Evolutionary conservation across 1,284 basidiomycete species (phyloP), one percentile per base, ranked within the genome.

Genomic region (Ganoderma resinaceum): DNA sequence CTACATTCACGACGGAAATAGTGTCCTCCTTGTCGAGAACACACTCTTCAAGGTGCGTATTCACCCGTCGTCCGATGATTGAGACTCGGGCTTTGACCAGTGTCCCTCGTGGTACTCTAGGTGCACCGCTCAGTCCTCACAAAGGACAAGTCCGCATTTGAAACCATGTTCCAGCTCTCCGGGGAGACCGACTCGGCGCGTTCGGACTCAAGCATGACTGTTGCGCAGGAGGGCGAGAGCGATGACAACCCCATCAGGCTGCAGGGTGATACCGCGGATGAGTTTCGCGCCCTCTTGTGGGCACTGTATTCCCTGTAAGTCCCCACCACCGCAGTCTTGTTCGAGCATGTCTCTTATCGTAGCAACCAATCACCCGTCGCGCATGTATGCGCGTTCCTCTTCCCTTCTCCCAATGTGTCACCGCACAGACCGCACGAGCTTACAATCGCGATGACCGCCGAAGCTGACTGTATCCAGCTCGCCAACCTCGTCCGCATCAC

Each of bases 31-130:
- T 33, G 85, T 91, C 5, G 83, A 86, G 70, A 85, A 89, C 73
- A 87, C 84, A 1, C 76, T 92, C 62, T 92, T 92, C 79, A 91
- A 90, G 75, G 91, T 90, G 71, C 40, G 85, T 23, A 38, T 31
- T 31, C 5, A 26, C 9, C 29, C 42, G 1, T 12, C 7, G 42
- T 8, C 14, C n/a, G 35, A 33, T 18, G 58, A 26, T 11, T 12
- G 2, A 16, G 26, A 14, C 35, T 23, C 11, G 35, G n/a, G 42
- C 35, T 12, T 37, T 58, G 55, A 38, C 58, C 38, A n/a, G 16
- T 18, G 33, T 59, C 33, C 20, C 35, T 40, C 11, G 11, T 37
- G 9, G 1, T 31, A 35, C 16, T 53, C 31, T 53, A 80, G 79
- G 77, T 80, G 0, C 79, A 80, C 62, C 71, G 79, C 33, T 79